phyloP scores from a whole-genome alignment of 2,329 filamentous ascomycete genomes.

The Pseudonectria buxi region DNA sequence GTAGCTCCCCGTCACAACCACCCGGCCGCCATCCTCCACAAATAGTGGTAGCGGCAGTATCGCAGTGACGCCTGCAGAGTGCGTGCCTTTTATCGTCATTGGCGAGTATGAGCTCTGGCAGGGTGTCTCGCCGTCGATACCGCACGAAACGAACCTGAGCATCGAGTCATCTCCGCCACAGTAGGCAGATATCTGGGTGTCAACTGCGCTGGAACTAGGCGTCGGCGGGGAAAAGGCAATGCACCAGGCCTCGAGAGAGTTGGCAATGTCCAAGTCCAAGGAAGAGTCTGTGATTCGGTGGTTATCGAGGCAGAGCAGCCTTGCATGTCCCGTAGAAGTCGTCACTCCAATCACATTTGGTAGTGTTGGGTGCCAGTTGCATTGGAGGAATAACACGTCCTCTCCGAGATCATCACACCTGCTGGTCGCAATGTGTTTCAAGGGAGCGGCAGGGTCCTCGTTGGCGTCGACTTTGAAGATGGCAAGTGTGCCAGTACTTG shows the following conservation, averaged over 20 bases:
- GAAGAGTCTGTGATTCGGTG: slow-evolving; percentile 31
- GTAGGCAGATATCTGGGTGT: slow-evolving; percentile 40
- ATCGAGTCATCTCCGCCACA: slow-evolving; percentile 72
- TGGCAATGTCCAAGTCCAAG: slow-evolving; percentile 36
- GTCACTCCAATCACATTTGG: slow-evolving; percentile 58
- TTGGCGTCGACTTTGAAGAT: slow-evolving; percentile 51
- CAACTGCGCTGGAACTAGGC: slow-evolving; percentile 6
- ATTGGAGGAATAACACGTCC: slow-evolving; percentile 61
- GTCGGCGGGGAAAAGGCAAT: slow-evolving; percentile 48
- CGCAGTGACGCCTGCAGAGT: slow-evolving; percentile 80
- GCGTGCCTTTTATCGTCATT: slow-evolving; percentile 38
- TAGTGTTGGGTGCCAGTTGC: slow-evolving; percentile 61
- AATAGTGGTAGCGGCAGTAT: slow-evolving; percentile 62
- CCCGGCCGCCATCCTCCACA: slow-evolving; percentile 35
- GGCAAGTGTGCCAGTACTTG: slow-evolving; percentile 65
- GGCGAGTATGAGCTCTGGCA: slow-evolving; percentile 19
- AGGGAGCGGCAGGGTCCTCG: slow-evolving; percentile 22
- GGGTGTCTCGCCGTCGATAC: slow-evolving; percentile 3
- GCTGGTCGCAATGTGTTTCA: slow-evolving; percentile 38
- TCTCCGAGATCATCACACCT: slow-evolving; percentile 45
- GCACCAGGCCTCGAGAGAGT: slow-evolving; percentile 67
- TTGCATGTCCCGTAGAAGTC: slow-evolving; percentile 60
- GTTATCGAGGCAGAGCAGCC: slow-evolving; percentile 43
- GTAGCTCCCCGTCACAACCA: slow-evolving; percentile 83
- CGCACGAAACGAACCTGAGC: slow-evolving; percentile 42